These are phyloP conservation scores for Phytophthora foliorum DNA, from an alignment of 352 stramenopile genomes.

Conservation along the genomic window DNA sequence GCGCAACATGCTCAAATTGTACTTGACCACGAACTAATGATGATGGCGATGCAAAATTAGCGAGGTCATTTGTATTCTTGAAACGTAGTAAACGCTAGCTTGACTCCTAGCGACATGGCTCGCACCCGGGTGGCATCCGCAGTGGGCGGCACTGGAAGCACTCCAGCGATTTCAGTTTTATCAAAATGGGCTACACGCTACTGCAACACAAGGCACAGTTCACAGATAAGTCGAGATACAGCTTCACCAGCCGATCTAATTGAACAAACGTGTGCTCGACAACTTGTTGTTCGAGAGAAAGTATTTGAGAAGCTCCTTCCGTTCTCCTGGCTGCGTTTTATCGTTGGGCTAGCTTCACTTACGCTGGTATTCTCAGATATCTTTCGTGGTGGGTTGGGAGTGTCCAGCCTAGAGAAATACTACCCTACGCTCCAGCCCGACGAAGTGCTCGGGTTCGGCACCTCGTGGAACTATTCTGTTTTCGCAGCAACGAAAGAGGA, in stretches of 20 bases:
- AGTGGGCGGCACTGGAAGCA: not conserved
- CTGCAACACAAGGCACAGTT: not conserved
- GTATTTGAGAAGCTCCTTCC: conserved; percentile 26
- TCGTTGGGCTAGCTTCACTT: conserved; percentile 29
- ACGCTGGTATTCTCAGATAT: conserved; percentile 44
- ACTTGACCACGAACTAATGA: not conserved
- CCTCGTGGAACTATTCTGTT: conserved; percentile 46
- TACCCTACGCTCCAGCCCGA: conserved; percentile 44
- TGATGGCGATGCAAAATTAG: not conserved
- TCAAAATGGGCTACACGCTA: conserved; percentile 16
- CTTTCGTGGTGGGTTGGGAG: conserved; percentile 37
- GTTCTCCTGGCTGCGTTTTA: conserved; percentile 36
- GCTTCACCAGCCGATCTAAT: conserved; percentile 12
- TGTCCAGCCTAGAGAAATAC: conserved; percentile 4
- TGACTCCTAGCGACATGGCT: conserved; percentile 5
- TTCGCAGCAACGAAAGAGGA: conserved; percentile 24
- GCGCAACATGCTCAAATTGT: not conserved
- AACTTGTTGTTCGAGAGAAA: conserved; percentile 22
- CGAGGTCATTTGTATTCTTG: conserved; percentile 1
- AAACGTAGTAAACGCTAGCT: not conserved
- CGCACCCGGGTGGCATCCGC: conserved; percentile 11
- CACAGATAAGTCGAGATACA: not conserved
- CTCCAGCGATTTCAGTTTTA: not conserved
- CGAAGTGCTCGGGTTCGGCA: conserved; percentile 34
- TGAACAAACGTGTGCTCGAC: conserved; percentile 9